Evolutionary conservation across 805 yeast genomes (phyloP), one percentile per base, ranked within the genome.

Genomic region (Myxozyma geophila): DNA sequence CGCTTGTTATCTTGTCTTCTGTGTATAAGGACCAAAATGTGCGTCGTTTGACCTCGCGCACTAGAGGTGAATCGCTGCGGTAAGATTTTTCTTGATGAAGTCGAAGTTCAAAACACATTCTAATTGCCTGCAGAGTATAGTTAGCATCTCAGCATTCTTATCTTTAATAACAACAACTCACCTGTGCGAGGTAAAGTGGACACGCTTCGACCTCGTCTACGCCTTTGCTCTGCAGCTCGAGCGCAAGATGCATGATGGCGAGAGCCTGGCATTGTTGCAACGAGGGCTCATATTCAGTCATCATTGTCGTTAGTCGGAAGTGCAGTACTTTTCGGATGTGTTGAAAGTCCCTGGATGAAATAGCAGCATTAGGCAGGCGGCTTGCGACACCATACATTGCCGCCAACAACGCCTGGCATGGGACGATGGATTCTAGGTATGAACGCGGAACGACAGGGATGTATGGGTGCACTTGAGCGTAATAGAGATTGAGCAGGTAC

Each of bases 331-430:
- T 43, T 23, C 40, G 47, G 43, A 60, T 55, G 39, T 60, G 64
- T 7, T 44, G 59, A 41, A 60, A 60, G 41, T 60, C 64, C 15
- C 64, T 43, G 7, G 56, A 60, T 21, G 64, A 60, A 8, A 51
- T 47, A n/a, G 56, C 40, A 7, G 64, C 64, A 35, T 49, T 52
- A 19, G 64, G 64, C 7, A 60, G 59, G 9, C 64, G 51, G 43
- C 64, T 33, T 50, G 64, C 64, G 36, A 60, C 60, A n/a, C 64
- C 64, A 46, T 60, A 60, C 60, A 60, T 60, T 51, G 64, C 60
- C 9, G 64, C 44, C n/a, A 60, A 39, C 40, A 60, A 48, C 28
- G 35, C 35, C 37, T 60, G 64, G 7, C 47, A 37, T 9, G 57
- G 64, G 23, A 36, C 51, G 19, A 48, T 49, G 15, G 60, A 37